Percentiles rank a stretch among this genome's conserved stretches.
These are phyloP conservation scores for Monilinia aucupariae DNA, from an alignment of 2,329 filamentous ascomycete species.

Conservation along the genomic window DNA sequence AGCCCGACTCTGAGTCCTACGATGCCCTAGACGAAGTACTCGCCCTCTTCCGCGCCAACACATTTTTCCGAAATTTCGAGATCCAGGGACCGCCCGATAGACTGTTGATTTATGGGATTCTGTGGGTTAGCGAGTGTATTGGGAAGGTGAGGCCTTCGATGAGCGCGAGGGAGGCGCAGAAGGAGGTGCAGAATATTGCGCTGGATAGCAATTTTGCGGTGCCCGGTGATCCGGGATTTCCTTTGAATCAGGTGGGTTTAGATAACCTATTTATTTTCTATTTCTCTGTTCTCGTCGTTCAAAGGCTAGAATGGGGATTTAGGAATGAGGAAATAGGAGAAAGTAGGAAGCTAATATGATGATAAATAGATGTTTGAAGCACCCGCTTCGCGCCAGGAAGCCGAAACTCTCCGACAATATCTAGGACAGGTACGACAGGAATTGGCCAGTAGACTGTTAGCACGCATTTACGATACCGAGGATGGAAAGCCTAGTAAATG, in stretches of 20 bases:
- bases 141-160: conserved; percentile 77
- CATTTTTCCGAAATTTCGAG: conserved; percentile 99
- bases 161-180: conserved; percentile 52
- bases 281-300: background rate
- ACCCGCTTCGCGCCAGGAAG: conserved; percentile 79
- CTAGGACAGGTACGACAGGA: conserved; percentile 91
- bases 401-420: conserved; percentile 83
- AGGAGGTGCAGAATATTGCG: conserved; percentile 85
- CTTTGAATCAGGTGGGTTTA: conserved; percentile 72
- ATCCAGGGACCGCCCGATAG: conserved; percentile 94
- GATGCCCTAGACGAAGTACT: conserved; percentile 94
- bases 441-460: conserved; percentile 73
- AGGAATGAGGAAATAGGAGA: background rate
- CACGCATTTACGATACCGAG: conserved; percentile 73
- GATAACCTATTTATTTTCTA: too few species aligned
- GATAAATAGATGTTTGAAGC: conserved; percentile 73
- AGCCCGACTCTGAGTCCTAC: conserved; percentile 87
- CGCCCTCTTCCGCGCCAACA: conserved; percentile 91
- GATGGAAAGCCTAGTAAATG: conserved; percentile 68
- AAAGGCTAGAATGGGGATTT: background rate
- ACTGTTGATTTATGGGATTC: conserved; percentile 91
- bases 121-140: conserved; percentile 88
- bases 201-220: conserved; percentile 90
- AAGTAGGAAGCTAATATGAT: background rate
- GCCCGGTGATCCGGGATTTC: conserved; percentile 87